phyloP scores from a whole-genome alignment of 352 stramenopile species.

The Phytophthora sp. region DNA sequence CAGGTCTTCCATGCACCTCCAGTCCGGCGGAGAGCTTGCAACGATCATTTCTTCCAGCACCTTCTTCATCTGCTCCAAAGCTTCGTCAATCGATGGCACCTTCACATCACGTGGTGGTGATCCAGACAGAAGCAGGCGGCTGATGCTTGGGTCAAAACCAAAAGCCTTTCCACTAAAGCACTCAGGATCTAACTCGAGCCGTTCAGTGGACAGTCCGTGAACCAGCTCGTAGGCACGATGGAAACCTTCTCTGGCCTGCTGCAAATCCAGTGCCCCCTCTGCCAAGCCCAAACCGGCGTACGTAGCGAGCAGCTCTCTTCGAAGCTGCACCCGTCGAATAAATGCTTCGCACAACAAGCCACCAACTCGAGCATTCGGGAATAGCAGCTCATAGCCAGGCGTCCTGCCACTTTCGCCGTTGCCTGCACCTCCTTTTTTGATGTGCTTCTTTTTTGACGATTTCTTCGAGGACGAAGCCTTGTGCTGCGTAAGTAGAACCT shows the following conservation, averaged over 20 bases:
- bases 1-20: slow-evolving; percentile 83
- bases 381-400: slow-evolving; percentile 45
- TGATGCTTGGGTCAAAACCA: slow-evolving; percentile 81
- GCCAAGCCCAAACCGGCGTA: slow-evolving; percentile 56
- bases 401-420: slow-evolving; percentile 9
- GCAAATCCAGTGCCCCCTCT: slow-evolving; percentile 49
- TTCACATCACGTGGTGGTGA: slow-evolving; percentile 79
- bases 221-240: slow-evolving; percentile 51
- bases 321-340: slow-evolving; percentile 63
- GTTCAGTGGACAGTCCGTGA: slow-evolving; percentile 51
- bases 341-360: slow-evolving; percentile 66
- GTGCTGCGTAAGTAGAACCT: slow-evolving; percentile 48
- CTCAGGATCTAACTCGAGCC: slow-evolving; percentile 68
- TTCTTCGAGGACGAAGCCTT: slow-evolving; percentile 57
- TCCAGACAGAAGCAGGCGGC: slow-evolving; percentile 68
- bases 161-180: slow-evolving; percentile 73
- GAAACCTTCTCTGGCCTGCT: slow-evolving; percentile 49
- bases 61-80: slow-evolving; percentile 55
- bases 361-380: slow-evolving; percentile 59
- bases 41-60: slow-evolving; percentile 63
- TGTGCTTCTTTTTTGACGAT: slow-evolving; percentile 66
- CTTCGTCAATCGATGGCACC: slow-evolving; percentile 57
- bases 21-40: slow-evolving; percentile 63
- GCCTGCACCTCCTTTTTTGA: slow-evolving; percentile 43
- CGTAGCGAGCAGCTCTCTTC: slow-evolving; percentile 51